phyloP scores from a whole-genome alignment of 192 early-diverging fungal genomes.

The Coemansia sp. region DNA sequence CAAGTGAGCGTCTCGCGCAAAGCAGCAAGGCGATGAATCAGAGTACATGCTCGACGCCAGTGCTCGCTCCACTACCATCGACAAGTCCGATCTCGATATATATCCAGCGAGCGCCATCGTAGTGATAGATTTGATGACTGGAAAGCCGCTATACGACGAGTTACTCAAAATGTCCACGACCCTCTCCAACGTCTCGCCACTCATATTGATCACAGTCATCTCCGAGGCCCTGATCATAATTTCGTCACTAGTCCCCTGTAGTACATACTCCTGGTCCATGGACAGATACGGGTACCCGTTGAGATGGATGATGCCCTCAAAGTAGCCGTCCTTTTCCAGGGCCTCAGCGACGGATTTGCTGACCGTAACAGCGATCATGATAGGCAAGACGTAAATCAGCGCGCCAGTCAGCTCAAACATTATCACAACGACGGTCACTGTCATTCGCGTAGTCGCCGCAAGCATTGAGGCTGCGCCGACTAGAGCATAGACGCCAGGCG shows the following conservation, averaged over 20 bases:
- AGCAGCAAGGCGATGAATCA: conserved; percentile 37
- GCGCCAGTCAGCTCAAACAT: conserved; percentile 99
- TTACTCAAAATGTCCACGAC: conserved; percentile 50
- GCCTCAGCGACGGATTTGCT: conserved; percentile 59
- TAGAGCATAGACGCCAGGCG: conserved; percentile 82
- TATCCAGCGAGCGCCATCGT: conserved; percentile 72
- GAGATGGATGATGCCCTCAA: conserved; percentile 60
- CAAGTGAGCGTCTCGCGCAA: not conserved
- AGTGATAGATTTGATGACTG: conserved; percentile 63
- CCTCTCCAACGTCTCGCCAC: conserved; percentile 55
- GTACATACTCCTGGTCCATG: conserved; percentile 62
- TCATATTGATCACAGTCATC: conserved; percentile 57
- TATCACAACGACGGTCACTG: conserved; percentile 90
- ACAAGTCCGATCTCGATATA: conserved; percentile 65
- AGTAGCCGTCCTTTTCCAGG: conserved; percentile 58
- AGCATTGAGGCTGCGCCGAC: conserved; percentile 84
- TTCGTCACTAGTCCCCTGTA: conserved; percentile 59
- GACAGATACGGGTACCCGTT: conserved; percentile 71
- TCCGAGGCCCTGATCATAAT: conserved; percentile 68
- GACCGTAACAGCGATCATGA: conserved; percentile 74
- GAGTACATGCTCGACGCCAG: conserved; percentile 24
- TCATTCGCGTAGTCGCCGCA: conserved; percentile 88
- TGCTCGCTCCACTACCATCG: conserved; percentile 35
- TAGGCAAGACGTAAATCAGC: conserved; percentile 92
- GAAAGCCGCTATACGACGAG: conserved; percentile 71